These are phyloP conservation scores for Penstemon newberryi DNA, from an alignment of 257 asterid species.

Conservation along the genomic window DNA sequence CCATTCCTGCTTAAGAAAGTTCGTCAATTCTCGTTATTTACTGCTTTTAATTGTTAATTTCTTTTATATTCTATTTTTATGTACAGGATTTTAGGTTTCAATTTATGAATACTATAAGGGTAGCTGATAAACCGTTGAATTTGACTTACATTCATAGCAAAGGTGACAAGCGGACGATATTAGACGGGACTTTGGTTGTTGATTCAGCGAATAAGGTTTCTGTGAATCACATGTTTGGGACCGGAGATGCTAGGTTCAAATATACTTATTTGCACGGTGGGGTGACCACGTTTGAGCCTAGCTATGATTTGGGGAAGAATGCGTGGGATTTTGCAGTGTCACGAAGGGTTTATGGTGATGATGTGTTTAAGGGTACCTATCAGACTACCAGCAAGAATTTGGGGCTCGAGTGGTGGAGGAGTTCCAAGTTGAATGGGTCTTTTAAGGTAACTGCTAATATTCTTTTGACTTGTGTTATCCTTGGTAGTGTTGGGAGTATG, in stretches of 20 bases:
- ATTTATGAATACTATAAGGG: conserved; percentile 71
- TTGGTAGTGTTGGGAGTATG: conserved; percentile 17
- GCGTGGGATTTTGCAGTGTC: conserved; percentile 83
- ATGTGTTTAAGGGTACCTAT: conserved; percentile 73
- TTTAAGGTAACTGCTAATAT: conserved; percentile 62
- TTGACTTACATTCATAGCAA: conserved; percentile 74
- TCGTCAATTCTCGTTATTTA: not conserved
- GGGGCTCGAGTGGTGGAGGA: conserved; percentile 89
- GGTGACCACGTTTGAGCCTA: conserved; percentile 73
- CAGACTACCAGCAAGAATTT: conserved; percentile 74
- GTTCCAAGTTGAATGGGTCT: conserved; percentile 65
- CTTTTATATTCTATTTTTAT: not conserved
- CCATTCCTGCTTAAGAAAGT: not conserved
- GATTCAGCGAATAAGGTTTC: conserved; percentile 89
- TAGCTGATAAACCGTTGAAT: conserved; percentile 76
- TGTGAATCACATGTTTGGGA: conserved; percentile 75
- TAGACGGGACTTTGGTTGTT: conserved; percentile 76
- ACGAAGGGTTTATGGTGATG: conserved; percentile 65
- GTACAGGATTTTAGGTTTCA: conserved; percentile 86
- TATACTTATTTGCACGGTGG: conserved; percentile 78
- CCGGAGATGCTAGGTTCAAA: conserved; percentile 68
- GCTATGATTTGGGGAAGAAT: conserved; percentile 72
- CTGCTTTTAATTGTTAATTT: not conserved
- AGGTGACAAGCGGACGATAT: conserved; percentile 59
- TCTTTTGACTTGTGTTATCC: conserved; percentile 9